These are phyloP conservation scores for Amanita fuliginea DNA, from an alignment of 768 basidiomycete genomes.

Conservation along the genomic window DNA sequence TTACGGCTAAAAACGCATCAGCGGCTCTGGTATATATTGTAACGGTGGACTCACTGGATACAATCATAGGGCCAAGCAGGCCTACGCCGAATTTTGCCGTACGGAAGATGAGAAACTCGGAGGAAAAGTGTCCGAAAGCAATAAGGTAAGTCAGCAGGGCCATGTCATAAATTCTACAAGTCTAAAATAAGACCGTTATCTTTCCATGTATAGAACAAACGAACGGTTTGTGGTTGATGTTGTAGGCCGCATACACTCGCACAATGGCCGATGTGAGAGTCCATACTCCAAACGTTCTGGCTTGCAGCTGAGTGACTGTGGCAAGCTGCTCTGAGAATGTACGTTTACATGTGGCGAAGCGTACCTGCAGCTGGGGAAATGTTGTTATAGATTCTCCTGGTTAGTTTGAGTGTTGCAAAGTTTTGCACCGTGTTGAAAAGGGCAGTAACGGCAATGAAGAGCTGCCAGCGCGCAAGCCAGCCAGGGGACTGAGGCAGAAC, in stretches of 20 bases:
- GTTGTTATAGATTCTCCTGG: conserved; percentile 63
- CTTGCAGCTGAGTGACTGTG: conserved; percentile 77
- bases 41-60: conserved; percentile 57
- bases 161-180: conserved; percentile 78
- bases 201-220: conserved; percentile 15
- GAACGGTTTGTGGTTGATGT: conserved; percentile 75
- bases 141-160: conserved; percentile 81
- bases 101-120: conserved; percentile 76
- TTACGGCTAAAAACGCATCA: conserved; percentile 32
- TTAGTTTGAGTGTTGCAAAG: conserved; percentile 66
- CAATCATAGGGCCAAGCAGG: conserved; percentile 65
- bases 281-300: conserved; percentile 88
- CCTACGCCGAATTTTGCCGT: conserved; percentile 53
- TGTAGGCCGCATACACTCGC: conserved; percentile 80
- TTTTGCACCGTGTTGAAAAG: conserved; percentile 84
- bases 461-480: conserved; percentile 80
- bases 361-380: conserved; percentile 28
- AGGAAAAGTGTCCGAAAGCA: conserved; percentile 81
- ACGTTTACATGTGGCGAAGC: conserved; percentile 3
- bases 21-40: background rate
- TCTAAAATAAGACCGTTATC: background rate
- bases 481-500: conserved; percentile 60
- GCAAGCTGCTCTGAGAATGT: background rate
- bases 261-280: conserved; percentile 79
- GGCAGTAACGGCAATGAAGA: conserved; percentile 66